Evolutionary conservation across 768 basidiomycete species (phyloP).

Genomic region (Russula brevipes): DNA sequence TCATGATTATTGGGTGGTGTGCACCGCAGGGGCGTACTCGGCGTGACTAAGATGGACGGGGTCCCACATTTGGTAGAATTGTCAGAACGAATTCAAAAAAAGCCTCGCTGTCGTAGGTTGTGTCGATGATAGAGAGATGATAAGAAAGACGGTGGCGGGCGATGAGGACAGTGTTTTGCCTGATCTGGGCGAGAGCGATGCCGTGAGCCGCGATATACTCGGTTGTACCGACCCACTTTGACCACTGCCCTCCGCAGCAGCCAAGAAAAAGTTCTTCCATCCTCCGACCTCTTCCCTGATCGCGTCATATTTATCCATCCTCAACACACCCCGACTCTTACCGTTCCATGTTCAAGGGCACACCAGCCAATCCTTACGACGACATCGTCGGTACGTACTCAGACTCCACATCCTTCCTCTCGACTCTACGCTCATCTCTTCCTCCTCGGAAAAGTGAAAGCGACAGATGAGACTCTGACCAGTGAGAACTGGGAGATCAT

Average conservation of each 20-base stretch:
- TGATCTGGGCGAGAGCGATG: no score
- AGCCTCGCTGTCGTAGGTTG: no score
- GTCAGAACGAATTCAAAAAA: no score
- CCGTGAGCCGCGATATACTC: no score
- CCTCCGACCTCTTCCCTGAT: not conserved
- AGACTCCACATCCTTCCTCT: not conserved
- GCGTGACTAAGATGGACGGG: no score
- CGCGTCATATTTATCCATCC: not conserved
- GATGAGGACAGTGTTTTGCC: no score
- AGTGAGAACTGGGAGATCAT: slow-evolving; percentile 95
- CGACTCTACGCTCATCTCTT: slow-evolving; percentile 4
- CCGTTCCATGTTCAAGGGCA: slow-evolving; percentile 60
- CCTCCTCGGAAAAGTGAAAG: slow-evolving; percentile 57
- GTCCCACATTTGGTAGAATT: no score
- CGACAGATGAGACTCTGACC: slow-evolving; percentile 96
- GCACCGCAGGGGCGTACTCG: no score
- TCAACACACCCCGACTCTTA: not conserved
- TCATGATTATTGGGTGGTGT: no score
- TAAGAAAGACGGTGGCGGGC: no score
- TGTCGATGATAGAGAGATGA: no score
- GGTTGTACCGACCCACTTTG: no score
- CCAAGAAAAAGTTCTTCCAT: not conserved
- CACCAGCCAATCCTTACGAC: slow-evolving; percentile 69
- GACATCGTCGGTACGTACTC: slow-evolving; percentile 70
- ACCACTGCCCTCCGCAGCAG: slow-evolving; percentile 8